Evolutionary conservation across 495 filamentous ascomycete species (phyloP).

Genomic region (Zalerion maritima): DNA sequence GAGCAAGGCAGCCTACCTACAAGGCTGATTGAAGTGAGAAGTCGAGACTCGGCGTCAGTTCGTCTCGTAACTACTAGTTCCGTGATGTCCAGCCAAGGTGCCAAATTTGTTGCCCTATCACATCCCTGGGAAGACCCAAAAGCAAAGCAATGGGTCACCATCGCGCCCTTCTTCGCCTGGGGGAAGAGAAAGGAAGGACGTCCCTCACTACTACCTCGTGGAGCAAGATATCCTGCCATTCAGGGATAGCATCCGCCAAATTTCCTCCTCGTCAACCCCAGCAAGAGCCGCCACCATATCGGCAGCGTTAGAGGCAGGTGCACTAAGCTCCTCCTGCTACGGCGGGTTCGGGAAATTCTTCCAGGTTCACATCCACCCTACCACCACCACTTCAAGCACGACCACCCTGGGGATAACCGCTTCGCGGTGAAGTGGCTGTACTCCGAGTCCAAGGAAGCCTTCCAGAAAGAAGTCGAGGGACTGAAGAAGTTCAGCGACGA

Average conservation of each 20-base stretch:
- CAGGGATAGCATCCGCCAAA: too few species aligned
- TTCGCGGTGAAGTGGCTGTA: slow-evolving; percentile 7
- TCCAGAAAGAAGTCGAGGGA: slow-evolving; percentile 10
- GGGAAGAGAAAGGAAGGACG: too few species aligned
- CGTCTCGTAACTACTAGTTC: slow-evolving; percentile 1
- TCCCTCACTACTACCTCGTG: too few species aligned
- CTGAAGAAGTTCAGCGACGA: slow-evolving; percentile 12
- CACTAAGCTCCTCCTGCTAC: too few species aligned
- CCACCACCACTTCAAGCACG: too few species aligned
- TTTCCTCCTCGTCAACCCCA: too few species aligned
- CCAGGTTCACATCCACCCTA: too few species aligned
- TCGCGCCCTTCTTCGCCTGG: slow-evolving; percentile 4
- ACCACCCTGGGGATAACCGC: background rate
- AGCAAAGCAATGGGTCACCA: too few species aligned
- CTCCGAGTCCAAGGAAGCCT: slow-evolving; percentile 1
- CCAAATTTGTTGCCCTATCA: slow-evolving; percentile 10
- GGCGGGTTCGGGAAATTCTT: too few species aligned
- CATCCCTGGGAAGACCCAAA: slow-evolving; percentile 9
- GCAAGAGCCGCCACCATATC: too few species aligned
- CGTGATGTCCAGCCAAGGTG: slow-evolving; percentile 1
- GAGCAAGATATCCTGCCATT: too few species aligned
- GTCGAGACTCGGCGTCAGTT: background rate
- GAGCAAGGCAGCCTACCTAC: background rate
- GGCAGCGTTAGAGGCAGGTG: too few species aligned
- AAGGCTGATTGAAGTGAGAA: slow-evolving; percentile 3